Evolutionary conservation across 306 rosid species (phyloP).

Genomic region (Quercus alba): DNA sequence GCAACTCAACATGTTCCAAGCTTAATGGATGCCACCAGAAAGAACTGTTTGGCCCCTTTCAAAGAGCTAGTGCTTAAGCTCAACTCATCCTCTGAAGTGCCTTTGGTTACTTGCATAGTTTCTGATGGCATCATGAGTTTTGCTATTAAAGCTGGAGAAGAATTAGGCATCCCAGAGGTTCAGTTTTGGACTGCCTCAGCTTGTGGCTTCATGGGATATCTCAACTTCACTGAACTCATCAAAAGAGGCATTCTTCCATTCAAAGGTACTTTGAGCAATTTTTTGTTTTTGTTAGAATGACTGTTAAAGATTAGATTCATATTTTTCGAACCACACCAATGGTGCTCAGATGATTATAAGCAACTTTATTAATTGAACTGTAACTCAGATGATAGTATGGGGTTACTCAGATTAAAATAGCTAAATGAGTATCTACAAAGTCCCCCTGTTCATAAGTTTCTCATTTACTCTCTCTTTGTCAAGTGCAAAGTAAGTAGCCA

Average conservation of each 20-base stretch:
- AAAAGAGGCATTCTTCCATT: conserved; percentile 16
- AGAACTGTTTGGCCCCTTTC: conserved; percentile 8
- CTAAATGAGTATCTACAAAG: too few relatives aligned
- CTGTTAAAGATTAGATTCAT: too few relatives aligned
- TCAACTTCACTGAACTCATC: conserved; percentile 8
- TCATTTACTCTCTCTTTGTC: too few relatives aligned
- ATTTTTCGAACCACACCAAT: too few relatives aligned
- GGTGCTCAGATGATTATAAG: too few relatives aligned
- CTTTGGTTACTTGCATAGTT: conserved; percentile 13
- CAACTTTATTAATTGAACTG: too few relatives aligned
- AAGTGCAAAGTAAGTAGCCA: too few relatives aligned
- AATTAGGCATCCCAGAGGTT: conserved; percentile 17
- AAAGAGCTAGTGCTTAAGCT: conserved; percentile 17
- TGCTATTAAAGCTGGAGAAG: conserved; percentile 7
- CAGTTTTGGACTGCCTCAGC: conserved; percentile 29
- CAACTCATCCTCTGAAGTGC: conserved; percentile 15
- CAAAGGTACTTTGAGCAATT: not conserved
- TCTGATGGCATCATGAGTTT: conserved; percentile 16
- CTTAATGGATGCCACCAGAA: conserved; percentile 10
- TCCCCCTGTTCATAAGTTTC: too few relatives aligned
- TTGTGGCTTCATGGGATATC: conserved; percentile 10
- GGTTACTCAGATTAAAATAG: too few relatives aligned
- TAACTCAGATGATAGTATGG: too few relatives aligned
- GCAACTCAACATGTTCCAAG: conserved; percentile 9
- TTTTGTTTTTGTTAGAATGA: not conserved